These are phyloP conservation scores for Aspergillus sparsus DNA, from an alignment of 495 filamentous ascomycete genomes.

Conservation along the genomic window DNA sequence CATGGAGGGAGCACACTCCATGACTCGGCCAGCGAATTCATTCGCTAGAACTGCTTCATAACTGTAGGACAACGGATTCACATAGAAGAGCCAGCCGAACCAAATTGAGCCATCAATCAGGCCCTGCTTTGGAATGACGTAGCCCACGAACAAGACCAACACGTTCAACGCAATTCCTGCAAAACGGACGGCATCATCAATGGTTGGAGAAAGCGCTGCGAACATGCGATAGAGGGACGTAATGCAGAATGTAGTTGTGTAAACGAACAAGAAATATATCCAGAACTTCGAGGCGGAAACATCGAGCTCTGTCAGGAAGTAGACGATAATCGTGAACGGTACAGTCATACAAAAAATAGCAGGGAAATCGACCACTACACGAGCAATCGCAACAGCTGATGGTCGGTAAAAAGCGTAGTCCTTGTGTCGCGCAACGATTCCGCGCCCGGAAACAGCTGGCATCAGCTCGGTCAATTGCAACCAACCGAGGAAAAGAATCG, in stretches of 20 bases:
- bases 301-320: constrained; percentile 69
- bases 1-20: constrained; percentile 60
- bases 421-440: constrained; percentile 64
- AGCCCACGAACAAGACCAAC: constrained; percentile 76
- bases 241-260: constrained; percentile 64
- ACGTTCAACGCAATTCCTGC: constrained; percentile 68
- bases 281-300: constrained; percentile 68
- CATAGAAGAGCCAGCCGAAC: constrained; percentile 76
- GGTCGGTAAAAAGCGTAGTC: constrained; percentile 81
- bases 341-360: constrained; percentile 62
- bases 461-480: constrained; percentile 71
- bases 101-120: constrained; percentile 68
- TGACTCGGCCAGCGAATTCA: constrained; percentile 61
- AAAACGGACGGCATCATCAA: constrained; percentile 74
- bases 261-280: constrained; percentile 73
- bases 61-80: constrained; percentile 75
- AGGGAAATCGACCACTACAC: constrained; percentile 69
- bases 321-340: constrained; percentile 65
- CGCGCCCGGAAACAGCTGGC: constrained; percentile 64
- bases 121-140: constrained; percentile 66
- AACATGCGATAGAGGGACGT: constrained; percentile 78
- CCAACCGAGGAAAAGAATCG: constrained; percentile 75
- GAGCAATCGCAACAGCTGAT: constrained; percentile 67
- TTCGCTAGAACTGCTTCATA: constrained; percentile 72
- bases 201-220: constrained; percentile 67